phyloP scores from a whole-genome alignment of 2,329 filamentous ascomycete genomes.

The Aspergillus japonicus region DNA sequence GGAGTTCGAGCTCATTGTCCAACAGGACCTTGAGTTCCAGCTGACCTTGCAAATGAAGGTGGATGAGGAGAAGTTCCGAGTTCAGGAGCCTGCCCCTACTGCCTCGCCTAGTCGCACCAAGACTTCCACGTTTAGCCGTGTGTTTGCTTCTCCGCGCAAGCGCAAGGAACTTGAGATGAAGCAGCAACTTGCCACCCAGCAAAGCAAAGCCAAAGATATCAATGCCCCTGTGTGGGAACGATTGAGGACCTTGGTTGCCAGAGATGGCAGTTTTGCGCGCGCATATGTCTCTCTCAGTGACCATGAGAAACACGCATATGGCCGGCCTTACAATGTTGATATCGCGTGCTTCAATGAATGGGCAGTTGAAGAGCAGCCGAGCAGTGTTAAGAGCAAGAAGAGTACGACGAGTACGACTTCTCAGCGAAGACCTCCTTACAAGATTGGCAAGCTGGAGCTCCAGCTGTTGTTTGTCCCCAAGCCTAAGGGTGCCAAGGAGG shows the following conservation, averaged over 20 bases:
- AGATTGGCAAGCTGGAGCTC: slow-evolving; percentile 88
- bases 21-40: slow-evolving; percentile 98
- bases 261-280: slow-evolving; percentile 90
- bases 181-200: slow-evolving; percentile 79
- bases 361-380: slow-evolving; percentile 82
- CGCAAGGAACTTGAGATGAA: slow-evolving; percentile 89
- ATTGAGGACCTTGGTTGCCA: slow-evolving; percentile 78
- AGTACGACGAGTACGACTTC: slow-evolving; percentile 55
- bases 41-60: slow-evolving; percentile 94
- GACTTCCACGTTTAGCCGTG: slow-evolving; percentile 83
- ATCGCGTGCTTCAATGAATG: slow-evolving; percentile 98
- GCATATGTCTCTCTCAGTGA: slow-evolving; percentile 93
- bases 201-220: slow-evolving; percentile 65
- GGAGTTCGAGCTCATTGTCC: slow-evolving; percentile 95
- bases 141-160: slow-evolving; percentile 94
- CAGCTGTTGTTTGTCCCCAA: slow-evolving; percentile 94
- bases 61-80: slow-evolving; percentile 68
- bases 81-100: slow-evolving; percentile 37
- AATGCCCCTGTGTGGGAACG: slow-evolving; percentile 68
- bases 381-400: slow-evolving; percentile 93
- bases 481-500: slow-evolving; percentile 79
- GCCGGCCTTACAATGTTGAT: slow-evolving; percentile 81
- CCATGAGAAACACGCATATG: slow-evolving; percentile 84
- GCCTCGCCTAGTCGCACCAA: slow-evolving; percentile 69
- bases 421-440: slow-evolving; percentile 84